Evolutionary conservation across 2,329 filamentous ascomycete genomes (phyloP), one percentile per base, ranked within the genome.

Genomic region (Ophiocordyceps robertsii): DNA sequence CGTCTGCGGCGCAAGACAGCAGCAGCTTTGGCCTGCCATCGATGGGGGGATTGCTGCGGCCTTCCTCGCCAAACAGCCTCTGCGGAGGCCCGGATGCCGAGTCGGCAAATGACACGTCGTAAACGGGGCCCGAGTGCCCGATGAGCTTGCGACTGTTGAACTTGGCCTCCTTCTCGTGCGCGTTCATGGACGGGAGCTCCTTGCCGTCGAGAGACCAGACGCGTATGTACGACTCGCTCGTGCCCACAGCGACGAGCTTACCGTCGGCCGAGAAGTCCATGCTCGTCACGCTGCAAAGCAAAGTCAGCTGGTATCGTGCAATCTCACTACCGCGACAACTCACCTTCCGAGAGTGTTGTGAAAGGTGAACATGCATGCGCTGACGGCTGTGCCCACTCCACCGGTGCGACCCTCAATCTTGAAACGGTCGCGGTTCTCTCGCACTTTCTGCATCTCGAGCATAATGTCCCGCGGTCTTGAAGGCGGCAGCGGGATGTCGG

Each of bases 351-450:
- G 81, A 0, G 86, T 94, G 61, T 98, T 98, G 68, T 98, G 92
- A 56, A 96, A 95, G 1, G 92, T 98, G 59, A 93, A 95, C 84
- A 96, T 96, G 68, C 86, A 92, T 21, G 93, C 82, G 54, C 88
- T 94, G 46, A 95, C 72, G 24, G 81, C 80, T 43, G 87, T 78
- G 13, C 89, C 87, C 40, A 89, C 75, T 9, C 89, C 90, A 14
- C 87, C 85, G 12, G 84, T 90, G 30, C 84, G 77, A 17, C 81
- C 78, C 46, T 94, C 85, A 44, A 96, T 90, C 56, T 79, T 83
- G 60, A 95, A 94, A 16, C 90, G 77, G 55, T 96, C 90, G 19
- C 92, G 80, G 55, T 94, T 86, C 61, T 98, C 92, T 49, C 87
- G 85, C 10, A 96, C 79, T 58, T 90, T 92, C 56, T 92, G 86